Base-by-base conservation (phyloP, 2,329 filamentous ascomycete species). In the Calonectria honghensis region DNA sequence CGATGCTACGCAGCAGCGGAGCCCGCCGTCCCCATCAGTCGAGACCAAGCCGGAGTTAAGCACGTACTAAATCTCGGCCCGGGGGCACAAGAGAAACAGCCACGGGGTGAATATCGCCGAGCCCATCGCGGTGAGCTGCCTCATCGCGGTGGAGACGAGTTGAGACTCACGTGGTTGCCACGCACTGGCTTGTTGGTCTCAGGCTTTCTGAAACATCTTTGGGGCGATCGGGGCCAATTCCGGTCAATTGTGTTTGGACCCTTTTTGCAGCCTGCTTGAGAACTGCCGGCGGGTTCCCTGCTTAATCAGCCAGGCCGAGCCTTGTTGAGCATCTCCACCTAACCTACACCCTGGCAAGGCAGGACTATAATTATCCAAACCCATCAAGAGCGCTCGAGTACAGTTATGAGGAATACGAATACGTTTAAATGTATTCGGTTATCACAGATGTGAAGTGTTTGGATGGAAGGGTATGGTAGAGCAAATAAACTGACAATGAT, bases 331-430 rank as follows among this genome's bases (percentile, higher is more conserved):
- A 13, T 48, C 45, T 48, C 45, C 45, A 48, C 45, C 45, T 48
- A 48, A 48, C 45, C 45, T 48, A 48, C 45, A 24, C 13, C 24
- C 13, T 24, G 41, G 10, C 10, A 24, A 48, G 41, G n/a, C 20
- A 48, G 18, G 18, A 45, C 24, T 48, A 24, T 4, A 11, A 5
- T 24, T 24, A 6, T 48, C 9, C n/a, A 24, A 24, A 4, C 3
- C 9, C 0, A 9, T 11, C n/a, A 48, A 48, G 4, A 20, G 6
- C 1, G 2, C 2, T 45, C 3, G 41, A 10, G 2, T 3, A 4
- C 6, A 20, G 3, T 45, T 45, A 45, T 45, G 20, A 10, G 6
- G 1, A 6, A 3, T 6, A 10, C 0, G 16, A n/a, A 45, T 20
- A 3, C 2, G n/a, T 45, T 45, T 20, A n/a, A n/a, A 10, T 45